A percentile compares a stretch with the other conserved stretches of the same genome.
These are phyloP conservation scores for Pisolithus tinctorius DNA, from an alignment of 768 basidiomycete genomes.

Conservation along the genomic window DNA sequence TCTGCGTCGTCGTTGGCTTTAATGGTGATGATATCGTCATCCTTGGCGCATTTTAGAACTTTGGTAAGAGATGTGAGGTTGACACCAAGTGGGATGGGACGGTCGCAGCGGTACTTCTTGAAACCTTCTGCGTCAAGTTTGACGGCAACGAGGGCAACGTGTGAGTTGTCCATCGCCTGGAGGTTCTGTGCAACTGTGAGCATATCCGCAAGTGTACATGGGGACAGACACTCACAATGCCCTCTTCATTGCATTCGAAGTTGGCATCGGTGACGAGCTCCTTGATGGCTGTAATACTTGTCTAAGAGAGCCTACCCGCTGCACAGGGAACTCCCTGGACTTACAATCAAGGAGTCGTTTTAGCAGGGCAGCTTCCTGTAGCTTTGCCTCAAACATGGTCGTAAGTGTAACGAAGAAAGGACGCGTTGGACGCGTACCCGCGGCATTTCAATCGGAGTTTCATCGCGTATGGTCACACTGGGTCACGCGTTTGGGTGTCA, in stretches of 20 bases:
- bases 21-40: conserved; percentile 87
- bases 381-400: conserved; percentile 84
- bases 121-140: conserved; percentile 76
- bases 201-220: not conserved
- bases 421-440: conserved; percentile 15
- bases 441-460: conserved; percentile 30
- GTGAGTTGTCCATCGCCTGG: conserved; percentile 99
- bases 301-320: conserved; percentile 1
- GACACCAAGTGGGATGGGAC: conserved; percentile 87
- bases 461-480: conserved; percentile 24
- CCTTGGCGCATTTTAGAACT: conserved; percentile 95
- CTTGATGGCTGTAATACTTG: conserved; percentile 68
- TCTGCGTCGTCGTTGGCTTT: conserved; percentile 92
- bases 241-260: conserved; percentile 95
- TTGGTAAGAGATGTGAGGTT: conserved; percentile 87
- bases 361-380: conserved; percentile 78
- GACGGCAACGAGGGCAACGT: conserved; percentile 93
- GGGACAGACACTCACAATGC: conserved; percentile 51
- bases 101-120: conserved; percentile 86
- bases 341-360: conserved; percentile 92
- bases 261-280: conserved; percentile 97
- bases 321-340: conserved; percentile 17
- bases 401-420: conserved; percentile 12
- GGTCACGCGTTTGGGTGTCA: conserved; percentile 22
- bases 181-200: conserved; percentile 44